Evolutionary conservation across 2,329 filamentous ascomycete genomes (phyloP), one percentile per base, ranked within the genome.

Genomic region (Bipolaris zeicola): DNA sequence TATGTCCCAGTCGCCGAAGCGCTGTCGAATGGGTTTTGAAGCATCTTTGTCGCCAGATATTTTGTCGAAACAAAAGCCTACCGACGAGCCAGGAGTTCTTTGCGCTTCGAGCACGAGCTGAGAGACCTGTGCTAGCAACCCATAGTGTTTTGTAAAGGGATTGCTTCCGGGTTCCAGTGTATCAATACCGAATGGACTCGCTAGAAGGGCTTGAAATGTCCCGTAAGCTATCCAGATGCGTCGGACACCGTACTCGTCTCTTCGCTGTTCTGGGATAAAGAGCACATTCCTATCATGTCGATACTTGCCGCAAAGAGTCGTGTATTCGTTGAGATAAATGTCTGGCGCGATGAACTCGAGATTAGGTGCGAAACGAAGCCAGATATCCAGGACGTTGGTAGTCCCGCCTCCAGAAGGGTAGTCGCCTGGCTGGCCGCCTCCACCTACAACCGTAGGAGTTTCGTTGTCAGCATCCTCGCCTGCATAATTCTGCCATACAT

Each of bases 211-310:
- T 63, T 58, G 14, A 58, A 64, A 41, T 60, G 66, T 68, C 14
- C 60, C 66, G 36, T 70, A 70, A 1, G 67, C 68, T 6, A 58
- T 53, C 69, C 69, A 71, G 5, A 70, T 58, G 1, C 69, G 60
- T 18, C 69, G 57, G 3, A 63, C 64, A 3, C 69, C 69, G 5
- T 66, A 62, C 71, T 80, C 80, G 50, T 83, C 81, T 11, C 82
- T 74, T 5, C 81, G 72, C 61, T 83, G 82, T 68, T 84, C 82
- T 0, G 82, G 82, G 36, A 84, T 82, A 59, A 83, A 83, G 0
- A 84, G 72, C 0, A 80, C 75, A 58, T 82, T 78, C 10, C 69
- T 66, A 3, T 75, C 68, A 47, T 81, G 78, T 3, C 76, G 66
- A 56, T 82, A 83, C 24, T 78, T 74, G 10, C 61, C 63, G 53